These are phyloP conservation scores for Mucor mucedo DNA, from an alignment of 371 early-diverging fungal species.

Conservation along the genomic window DNA sequence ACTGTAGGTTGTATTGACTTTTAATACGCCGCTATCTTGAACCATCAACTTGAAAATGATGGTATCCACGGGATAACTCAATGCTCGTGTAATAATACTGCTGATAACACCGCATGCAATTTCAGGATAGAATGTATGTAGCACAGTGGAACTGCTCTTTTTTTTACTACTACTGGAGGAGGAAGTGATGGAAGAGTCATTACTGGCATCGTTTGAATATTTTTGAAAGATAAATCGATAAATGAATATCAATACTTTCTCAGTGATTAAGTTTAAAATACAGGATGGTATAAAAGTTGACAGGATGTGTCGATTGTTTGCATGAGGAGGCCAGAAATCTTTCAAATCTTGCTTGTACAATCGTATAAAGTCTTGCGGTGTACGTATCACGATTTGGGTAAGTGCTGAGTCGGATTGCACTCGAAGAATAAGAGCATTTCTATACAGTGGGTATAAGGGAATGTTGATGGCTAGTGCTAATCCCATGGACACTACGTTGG, in stretches of 20 bases:
- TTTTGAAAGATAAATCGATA: slow-evolving; percentile 46
- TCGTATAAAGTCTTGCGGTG: slow-evolving; percentile 40
- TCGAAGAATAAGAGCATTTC: slow-evolving; percentile 59
- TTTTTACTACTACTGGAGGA: slow-evolving; percentile 10
- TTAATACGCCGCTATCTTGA: slow-evolving; percentile 54
- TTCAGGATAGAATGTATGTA: slow-evolving; percentile 64
- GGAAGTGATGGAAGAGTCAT: background rate
- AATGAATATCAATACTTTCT: slow-evolving; percentile 53
- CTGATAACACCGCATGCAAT: slow-evolving; percentile 62
- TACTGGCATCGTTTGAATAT: slow-evolving; percentile 5
- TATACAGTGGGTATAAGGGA: slow-evolving; percentile 59
- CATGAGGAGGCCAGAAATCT: slow-evolving; percentile 30
- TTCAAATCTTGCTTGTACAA: slow-evolving; percentile 51
- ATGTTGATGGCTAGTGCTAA: slow-evolving; percentile 48
- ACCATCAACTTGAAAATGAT: slow-evolving; percentile 59
- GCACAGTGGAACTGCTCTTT: slow-evolving; percentile 31
- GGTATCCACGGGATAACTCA: slow-evolving; percentile 61
- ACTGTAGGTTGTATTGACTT: slow-evolving; percentile 43
- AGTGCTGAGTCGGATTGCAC: slow-evolving; percentile 47
- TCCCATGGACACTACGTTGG: slow-evolving; percentile 6
- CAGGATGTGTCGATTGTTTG: slow-evolving; percentile 31
- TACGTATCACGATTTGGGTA: slow-evolving; percentile 34
- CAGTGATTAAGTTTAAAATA: slow-evolving; percentile 51
- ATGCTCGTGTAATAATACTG: slow-evolving; percentile 54
- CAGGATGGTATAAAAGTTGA: slow-evolving; percentile 60